Evolutionary conservation across 2,329 filamentous ascomycete genomes (phyloP).

Genomic region (Biscogniauxia marginata): DNA sequence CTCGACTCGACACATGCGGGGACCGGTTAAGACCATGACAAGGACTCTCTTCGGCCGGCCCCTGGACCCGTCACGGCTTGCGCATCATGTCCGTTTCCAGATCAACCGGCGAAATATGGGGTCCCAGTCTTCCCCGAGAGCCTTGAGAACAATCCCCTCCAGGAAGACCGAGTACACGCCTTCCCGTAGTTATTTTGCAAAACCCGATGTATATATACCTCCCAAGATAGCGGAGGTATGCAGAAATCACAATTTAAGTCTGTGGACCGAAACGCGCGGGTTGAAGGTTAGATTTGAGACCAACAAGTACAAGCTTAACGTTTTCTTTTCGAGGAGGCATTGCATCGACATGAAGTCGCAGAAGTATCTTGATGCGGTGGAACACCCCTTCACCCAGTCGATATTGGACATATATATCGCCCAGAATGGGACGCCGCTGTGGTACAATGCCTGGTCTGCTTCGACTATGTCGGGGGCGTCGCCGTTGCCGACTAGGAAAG

Average conservation of each 20-base stretch:
- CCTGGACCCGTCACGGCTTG: conserved; percentile 5
- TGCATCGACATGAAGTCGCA: conserved; percentile 25
- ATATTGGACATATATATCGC: conserved; percentile 29
- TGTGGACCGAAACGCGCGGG: conserved; percentile 12
- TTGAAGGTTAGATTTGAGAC: conserved; percentile 5
- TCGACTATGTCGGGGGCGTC: not conserved
- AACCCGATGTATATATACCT: not conserved
- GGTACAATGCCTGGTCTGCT: conserved; percentile 14
- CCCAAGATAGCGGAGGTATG: conserved; percentile 1
- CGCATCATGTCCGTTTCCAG: not conserved
- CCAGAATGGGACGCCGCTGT: conserved; percentile 28
- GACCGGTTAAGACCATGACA: conserved; percentile 22
- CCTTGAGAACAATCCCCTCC: no score
- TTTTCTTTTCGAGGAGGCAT: conserved; percentile 20
- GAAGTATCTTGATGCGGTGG: conserved; percentile 29
- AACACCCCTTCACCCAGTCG: conserved; percentile 29
- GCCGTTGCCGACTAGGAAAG: conserved; percentile 18
- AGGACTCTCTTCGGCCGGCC: conserved; percentile 14
- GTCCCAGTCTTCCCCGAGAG: not conserved
- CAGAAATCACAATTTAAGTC: conserved; percentile 45
- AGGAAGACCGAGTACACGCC: not conserved
- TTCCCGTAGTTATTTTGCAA: not conserved
- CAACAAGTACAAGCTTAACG: conserved; percentile 16
- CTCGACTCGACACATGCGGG: not conserved
- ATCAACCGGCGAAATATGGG: conserved; percentile 5